Evolutionary conservation across 768 basidiomycete species (phyloP), one percentile per base, ranked within the genome.

Genomic region (Amanita brunnescens): DNA sequence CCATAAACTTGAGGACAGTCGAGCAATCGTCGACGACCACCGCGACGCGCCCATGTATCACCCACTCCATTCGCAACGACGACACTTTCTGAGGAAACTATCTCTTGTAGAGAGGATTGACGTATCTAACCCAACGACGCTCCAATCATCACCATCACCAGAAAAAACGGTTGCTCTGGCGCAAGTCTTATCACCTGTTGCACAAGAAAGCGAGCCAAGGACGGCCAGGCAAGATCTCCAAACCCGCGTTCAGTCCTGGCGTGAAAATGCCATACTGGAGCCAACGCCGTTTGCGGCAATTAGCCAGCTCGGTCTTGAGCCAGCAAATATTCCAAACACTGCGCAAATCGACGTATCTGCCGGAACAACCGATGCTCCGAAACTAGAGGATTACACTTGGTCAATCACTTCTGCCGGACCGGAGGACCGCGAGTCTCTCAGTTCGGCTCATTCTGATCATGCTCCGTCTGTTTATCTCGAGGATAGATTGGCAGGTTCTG

Each of bases 321-420:
- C 76, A 32, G 64, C 69, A n/a, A 74, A 79, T 53, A 65, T 79
- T 55, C 74, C 79, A 4, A 78, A 76, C 54, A 62, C 66, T 14
- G 54, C 75, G 32, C 54, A 62, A 6, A 60, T 71, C 43, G 12
- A 35, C n/a, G 55, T 62, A 34, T 55, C 59, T 9, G 46, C 38
- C 49, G 61, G 46, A 54, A 51, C 33, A 57, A 60, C 67, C 20
- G 67, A 71, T 10, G 75, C 74, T 53, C 65, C 85, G 48, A 74
- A 83, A 55, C 63, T 83, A 24, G 79, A 79, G 38, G 85, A 87
- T 56, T 89, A 76, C 59, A 60, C 73, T 7, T 89, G 85, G 81
- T 85, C 85, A 7, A 71, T 79, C 21, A 81, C 83, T 6, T 87
- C 86, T 6, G 64, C 65, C 2, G 86, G 87, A n/a, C 87, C 86